Conservation (phyloP, 2,329 filamentous ascomycete species). For the Gyromitra esculenta region DNA sequence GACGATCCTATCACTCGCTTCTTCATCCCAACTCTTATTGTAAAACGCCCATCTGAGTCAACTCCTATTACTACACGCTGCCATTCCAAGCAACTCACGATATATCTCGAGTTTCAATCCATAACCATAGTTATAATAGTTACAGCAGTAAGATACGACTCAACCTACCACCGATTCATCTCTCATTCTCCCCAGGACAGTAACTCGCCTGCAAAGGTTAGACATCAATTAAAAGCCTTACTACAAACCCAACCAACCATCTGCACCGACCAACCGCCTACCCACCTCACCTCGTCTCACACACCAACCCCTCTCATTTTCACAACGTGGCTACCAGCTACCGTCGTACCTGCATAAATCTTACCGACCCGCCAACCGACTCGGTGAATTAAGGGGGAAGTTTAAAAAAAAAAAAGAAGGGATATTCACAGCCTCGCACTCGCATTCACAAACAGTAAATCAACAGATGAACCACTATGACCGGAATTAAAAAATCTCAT, state of each 20-base stretch:
- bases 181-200: background rate
- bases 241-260: background rate
- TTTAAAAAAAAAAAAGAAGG: background rate
- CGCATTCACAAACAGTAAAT: background rate
- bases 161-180: background rate
- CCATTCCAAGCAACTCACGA: background rate
- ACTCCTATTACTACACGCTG: background rate
- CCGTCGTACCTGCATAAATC: background rate
- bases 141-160: background rate
- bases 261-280: background rate
- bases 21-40: background rate
- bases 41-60: background rate
- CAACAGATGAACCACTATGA: background rate
- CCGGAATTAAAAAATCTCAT: background rate
- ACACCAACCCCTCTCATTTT: background rate
- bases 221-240: background rate
- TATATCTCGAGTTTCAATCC: background rate
- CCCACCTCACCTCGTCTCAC: no score
- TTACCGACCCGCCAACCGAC: background rate
- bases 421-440: background rate
- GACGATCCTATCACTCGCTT: conserved; percentile 4
- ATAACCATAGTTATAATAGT: background rate
- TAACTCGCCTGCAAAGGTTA: background rate
- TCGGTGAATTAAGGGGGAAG: background rate
- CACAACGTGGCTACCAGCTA: background rate